Evolutionary conservation across 106 monocot species (phyloP).

Genomic region (Xerophyta viscosa): DNA sequence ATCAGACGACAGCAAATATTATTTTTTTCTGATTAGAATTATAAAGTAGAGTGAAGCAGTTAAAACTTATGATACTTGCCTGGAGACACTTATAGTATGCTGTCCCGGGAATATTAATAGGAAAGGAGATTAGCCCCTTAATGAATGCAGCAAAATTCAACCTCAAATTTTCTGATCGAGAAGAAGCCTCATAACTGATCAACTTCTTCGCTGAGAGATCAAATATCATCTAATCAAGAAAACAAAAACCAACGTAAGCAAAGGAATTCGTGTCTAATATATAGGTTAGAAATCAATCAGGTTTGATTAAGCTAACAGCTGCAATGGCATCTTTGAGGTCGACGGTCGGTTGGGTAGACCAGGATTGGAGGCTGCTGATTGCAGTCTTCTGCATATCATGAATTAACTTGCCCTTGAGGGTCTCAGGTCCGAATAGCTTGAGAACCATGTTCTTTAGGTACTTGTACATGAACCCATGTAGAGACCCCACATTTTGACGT

Average conservation of each 20-base stretch:
- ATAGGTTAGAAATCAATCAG: not conserved
- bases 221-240: slow-evolving; percentile 51
- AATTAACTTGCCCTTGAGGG: slow-evolving; percentile 30
- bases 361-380: slow-evolving; percentile 15
- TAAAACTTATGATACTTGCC: slow-evolving; percentile 8
- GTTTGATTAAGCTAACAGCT: slow-evolving; percentile 11
- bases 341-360: slow-evolving; percentile 28
- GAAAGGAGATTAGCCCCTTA: slow-evolving; percentile 46
- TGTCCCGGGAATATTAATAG: slow-evolving; percentile 47
- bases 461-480: slow-evolving; percentile 62
- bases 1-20: not conserved
- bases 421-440: slow-evolving; percentile 46
- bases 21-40: too few relatives aligned
- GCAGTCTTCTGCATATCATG: slow-evolving; percentile 27
- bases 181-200: slow-evolving; percentile 40
- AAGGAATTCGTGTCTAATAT: too few relatives aligned
- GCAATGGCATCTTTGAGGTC: slow-evolving; percentile 49
- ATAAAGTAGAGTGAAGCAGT: too few relatives aligned
- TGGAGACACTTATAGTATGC: slow-evolving; percentile 45
- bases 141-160: slow-evolving; percentile 49
- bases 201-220: slow-evolving; percentile 60
- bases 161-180: slow-evolving; percentile 21
- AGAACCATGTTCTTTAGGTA: slow-evolving; percentile 51
- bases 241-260: not conserved
- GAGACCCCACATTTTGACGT: slow-evolving; percentile 34